Evolutionary conservation across 768 basidiomycete genomes (phyloP).

Genomic region (Lenzites betulinus): DNA sequence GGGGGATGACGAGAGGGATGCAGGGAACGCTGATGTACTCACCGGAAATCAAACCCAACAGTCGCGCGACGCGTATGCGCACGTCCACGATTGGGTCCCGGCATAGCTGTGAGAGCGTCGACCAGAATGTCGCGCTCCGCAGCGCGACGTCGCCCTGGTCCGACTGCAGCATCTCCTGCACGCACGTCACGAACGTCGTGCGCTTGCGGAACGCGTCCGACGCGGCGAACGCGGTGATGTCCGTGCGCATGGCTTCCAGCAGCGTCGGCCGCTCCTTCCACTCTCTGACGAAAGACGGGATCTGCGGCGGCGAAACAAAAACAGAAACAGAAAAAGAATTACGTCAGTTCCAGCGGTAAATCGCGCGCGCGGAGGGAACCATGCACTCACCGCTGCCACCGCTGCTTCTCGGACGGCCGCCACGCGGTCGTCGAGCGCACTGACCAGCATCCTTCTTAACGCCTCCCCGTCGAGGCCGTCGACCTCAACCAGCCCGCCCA

Average conservation of each 20-base stretch:
- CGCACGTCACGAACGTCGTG: conserved; percentile 71
- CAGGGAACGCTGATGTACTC: conserved; percentile 30
- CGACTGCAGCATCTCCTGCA: conserved; percentile 56
- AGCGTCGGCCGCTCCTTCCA: conserved; percentile 19
- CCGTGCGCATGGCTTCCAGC: conserved; percentile 21
- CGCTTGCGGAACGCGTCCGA: conserved; percentile 22
- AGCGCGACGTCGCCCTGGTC: conserved; percentile 39
- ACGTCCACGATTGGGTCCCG: conserved; percentile 79
- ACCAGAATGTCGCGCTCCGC: conserved; percentile 51
- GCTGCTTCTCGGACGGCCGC: conserved; percentile 86
- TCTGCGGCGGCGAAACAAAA: too few species aligned
- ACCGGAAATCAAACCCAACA: conserved; percentile 61
- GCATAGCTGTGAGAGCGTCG: conserved; percentile 55
- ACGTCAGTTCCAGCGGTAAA: conserved; percentile 4
- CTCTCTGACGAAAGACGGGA: conserved; percentile 20
- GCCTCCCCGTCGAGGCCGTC: conserved; percentile 45
- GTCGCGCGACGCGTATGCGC: conserved; percentile 81
- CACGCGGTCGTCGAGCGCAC: conserved; percentile 73
- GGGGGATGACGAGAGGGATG: neutral
- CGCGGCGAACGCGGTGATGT: conserved; percentile 21
- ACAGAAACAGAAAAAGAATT: neutral
- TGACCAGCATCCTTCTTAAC: conserved; percentile 55
- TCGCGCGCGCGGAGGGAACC: neutral
- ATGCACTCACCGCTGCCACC: conserved; percentile 56
- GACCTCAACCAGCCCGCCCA: conserved; percentile 51